A percentile compares a stretch with the other conserved stretches of the same genome.
Conservation (phyloP, 2,329 filamentous ascomycete species). For the Phialophora verrucosa region DNA sequence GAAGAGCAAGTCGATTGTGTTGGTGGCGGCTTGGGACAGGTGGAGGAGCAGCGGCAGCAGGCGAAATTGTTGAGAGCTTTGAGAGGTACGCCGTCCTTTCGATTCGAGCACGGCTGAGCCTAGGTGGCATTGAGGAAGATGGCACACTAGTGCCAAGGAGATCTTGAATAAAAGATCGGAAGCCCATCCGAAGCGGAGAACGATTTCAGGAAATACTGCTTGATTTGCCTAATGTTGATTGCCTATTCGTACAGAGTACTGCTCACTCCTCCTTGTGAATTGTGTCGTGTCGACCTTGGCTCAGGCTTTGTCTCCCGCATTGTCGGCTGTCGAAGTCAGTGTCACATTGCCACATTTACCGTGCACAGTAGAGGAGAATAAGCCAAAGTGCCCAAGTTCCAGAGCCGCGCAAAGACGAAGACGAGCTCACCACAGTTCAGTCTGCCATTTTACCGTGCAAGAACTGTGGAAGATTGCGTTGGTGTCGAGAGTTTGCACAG, state of each 20-base stretch:
- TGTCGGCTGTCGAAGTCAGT: no score
- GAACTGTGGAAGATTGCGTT: not conserved
- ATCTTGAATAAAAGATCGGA: not conserved
- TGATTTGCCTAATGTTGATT: not conserved
- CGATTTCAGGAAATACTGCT: not conserved
- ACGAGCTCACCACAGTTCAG: not conserved
- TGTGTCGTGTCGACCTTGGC: not conserved
- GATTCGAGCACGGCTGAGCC: not conserved
- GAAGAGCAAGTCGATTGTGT: not conserved
- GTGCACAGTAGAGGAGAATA: not conserved
- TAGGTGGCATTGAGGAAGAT: not conserved
- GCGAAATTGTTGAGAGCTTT: not conserved
- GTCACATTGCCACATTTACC: no score
- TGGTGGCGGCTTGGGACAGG: not conserved
- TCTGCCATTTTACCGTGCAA: not conserved
- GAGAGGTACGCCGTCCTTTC: not conserved
- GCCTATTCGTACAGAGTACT: not conserved
- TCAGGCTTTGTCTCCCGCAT: not conserved
- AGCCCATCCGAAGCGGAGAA: constrained; percentile 2
- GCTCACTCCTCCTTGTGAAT: not conserved
- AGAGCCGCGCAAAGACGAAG: not conserved
- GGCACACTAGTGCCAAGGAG: not conserved
- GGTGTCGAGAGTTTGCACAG: not conserved
- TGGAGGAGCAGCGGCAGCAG: constrained; percentile 3
- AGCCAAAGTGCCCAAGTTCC: not conserved